Base-by-base conservation (phyloP, 2,329 filamentous ascomycete genomes). In the Hawksworthiomyces lignivorus region DNA sequence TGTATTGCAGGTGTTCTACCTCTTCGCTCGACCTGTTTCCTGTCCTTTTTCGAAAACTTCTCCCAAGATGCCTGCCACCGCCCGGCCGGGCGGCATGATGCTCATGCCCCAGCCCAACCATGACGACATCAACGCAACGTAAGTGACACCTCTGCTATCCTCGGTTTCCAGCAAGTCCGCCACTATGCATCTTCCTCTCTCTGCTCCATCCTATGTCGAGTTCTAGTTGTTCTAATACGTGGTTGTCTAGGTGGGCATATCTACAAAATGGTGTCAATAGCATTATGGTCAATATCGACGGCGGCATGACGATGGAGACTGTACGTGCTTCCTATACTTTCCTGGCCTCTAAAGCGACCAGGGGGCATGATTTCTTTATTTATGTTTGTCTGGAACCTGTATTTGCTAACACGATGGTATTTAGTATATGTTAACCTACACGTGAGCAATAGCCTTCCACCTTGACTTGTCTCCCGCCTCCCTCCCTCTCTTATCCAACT, bases 401-500 rank as follows among this genome's bases (percentile, higher is more conserved):
- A n/a, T n/a, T n/a, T 9, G 27, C 39, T 47, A 36, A 44, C 35
- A 24, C 14, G 17, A 34, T 30, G 37, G n/a, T 44, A 36, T 47
- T 20, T 58, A 84, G 72, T 97, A 97, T 66, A 96, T 97, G 90
- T 87, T 86, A 43, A 80, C 96, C 47, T 97, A 97, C 67, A 96
- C 90, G 83, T 87, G 60, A 52, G 66, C 62, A 43, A 12, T 39
- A 15, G 4, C 27, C 26, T 15, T 12, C 24, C 24, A 22, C 11
- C 24, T n/a, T 36, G 21, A 7, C 6, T n/a, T 17, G 20, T 15
- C 4, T 31, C 14, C 30, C 17, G 4, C 10, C 31, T n/a, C 14
- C 10, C 6, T 11, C 15, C 12, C n/a, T 17, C 10, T 11, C 31
- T 17, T 4, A 19, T 12, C 8, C 10, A 8, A 5, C 15, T 17